Evolutionary conservation across 1,284 basidiomycete genomes (phyloP).

Genomic region (Pseudozyma pruni): DNA sequence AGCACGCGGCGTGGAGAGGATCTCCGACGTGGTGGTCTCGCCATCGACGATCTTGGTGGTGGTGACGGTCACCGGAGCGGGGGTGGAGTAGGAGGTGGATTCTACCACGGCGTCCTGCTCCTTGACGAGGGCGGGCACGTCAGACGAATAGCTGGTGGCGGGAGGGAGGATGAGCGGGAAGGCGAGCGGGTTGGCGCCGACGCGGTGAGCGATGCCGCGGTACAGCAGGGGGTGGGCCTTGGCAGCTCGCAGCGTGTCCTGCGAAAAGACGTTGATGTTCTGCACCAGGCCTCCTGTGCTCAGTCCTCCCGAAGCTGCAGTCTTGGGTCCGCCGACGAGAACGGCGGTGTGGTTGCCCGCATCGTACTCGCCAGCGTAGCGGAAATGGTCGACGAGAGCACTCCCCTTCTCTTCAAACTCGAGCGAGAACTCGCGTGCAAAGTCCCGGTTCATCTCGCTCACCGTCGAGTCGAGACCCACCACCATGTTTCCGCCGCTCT

Average conservation of each 20-base stretch:
- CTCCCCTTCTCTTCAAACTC: conserved; percentile 70
- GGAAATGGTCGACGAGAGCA: conserved; percentile 70
- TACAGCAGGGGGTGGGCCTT: conserved; percentile 74
- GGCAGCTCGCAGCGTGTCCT: conserved; percentile 70
- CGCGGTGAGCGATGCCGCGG: conserved; percentile 77
- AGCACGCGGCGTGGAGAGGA: conserved; percentile 37
- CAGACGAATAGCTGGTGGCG: conserved; percentile 70
- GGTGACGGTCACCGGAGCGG: conserved; percentile 34
- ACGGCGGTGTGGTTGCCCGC: conserved; percentile 57
- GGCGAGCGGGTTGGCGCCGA: conserved; percentile 83
- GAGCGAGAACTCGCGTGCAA: conserved; percentile 72
- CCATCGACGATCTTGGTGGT: conserved; percentile 41
- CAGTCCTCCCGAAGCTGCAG: conserved; percentile 1
- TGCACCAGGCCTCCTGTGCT: conserved; percentile 37
- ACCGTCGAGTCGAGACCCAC: conserved; percentile 78
- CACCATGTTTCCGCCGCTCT: conserved; percentile 80
- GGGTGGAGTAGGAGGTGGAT: conserved; percentile 34
- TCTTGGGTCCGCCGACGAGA: conserved; percentile 41
- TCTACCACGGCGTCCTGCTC: conserved; percentile 16
- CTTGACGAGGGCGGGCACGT: conserved; percentile 73
- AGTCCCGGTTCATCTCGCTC: conserved; percentile 70
- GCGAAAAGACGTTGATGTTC: conserved; percentile 63
- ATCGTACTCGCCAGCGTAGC: conserved; percentile 45
- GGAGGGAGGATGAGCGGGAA: conserved; percentile 84
- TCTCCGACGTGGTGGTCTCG: conserved; percentile 16